Percentiles rank a stretch among this genome's conserved stretches.
Conservation (phyloP, 495 filamentous ascomycete genomes). For the Penicillium malachiteum region DNA sequence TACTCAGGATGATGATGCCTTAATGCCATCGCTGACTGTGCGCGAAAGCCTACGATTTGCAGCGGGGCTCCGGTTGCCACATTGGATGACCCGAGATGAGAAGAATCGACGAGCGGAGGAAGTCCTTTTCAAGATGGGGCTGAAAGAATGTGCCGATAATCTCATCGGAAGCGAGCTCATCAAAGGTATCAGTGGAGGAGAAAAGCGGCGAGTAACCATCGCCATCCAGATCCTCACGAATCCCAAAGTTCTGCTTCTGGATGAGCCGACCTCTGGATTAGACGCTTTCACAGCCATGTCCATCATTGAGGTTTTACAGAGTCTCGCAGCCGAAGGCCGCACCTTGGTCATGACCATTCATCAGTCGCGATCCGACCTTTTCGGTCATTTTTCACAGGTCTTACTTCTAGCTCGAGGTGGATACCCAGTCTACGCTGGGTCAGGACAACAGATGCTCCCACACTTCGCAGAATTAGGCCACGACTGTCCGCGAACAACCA, state of each 20-base stretch:
- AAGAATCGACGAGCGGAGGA: constrained; percentile 67
- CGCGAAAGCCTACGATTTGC: constrained; percentile 69
- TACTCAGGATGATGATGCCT: constrained; percentile 71
- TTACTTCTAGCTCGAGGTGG: constrained; percentile 69
- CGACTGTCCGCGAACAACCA: constrained; percentile 62
- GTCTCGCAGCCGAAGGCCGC: constrained; percentile 68
- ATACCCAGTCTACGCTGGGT: constrained; percentile 63
- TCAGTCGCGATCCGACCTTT: constrained; percentile 71
- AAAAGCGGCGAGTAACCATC: constrained; percentile 73
- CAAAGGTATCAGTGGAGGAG: constrained; percentile 76
- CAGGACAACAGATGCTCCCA: constrained; percentile 60
- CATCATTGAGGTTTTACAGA: constrained; percentile 67
- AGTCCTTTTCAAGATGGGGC: constrained; percentile 68
- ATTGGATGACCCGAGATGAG: constrained; percentile 62
- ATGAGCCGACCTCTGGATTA: constrained; percentile 74
- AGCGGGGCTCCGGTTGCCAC: constrained; percentile 64
- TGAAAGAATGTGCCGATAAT: constrained; percentile 76
- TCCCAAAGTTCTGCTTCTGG: constrained; percentile 65
- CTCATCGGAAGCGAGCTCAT: constrained; percentile 66
- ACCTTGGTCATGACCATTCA: constrained; percentile 74
- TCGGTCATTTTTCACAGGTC: constrained; percentile 66
- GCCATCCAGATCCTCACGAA: constrained; percentile 74
- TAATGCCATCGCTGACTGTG: constrained; percentile 71
- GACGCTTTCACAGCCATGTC: constrained; percentile 76
- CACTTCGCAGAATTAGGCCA: constrained; percentile 61